A percentile compares a stretch with the other conserved stretches of the same genome.
Evolutionary conservation across 192 early-diverging fungal genomes (phyloP).

Genomic region (Linnemannia zychae): DNA sequence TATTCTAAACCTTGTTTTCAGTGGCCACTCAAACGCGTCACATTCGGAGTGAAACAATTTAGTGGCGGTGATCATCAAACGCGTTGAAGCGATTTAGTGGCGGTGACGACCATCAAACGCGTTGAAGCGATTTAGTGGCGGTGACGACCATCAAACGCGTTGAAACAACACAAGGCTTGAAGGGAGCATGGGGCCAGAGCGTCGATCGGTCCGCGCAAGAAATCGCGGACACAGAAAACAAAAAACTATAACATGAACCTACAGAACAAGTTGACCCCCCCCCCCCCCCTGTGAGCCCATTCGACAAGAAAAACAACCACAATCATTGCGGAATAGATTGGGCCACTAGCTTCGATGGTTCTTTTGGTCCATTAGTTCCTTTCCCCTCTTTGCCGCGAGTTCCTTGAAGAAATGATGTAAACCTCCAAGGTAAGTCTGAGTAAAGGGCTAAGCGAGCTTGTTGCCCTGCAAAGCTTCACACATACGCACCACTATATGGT

Average conservation of each 20-base stretch:
- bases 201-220: too few relatives aligned
- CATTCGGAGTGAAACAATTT: background rate
- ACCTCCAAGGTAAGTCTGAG: too few relatives aligned
- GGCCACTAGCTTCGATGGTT: background rate
- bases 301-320: too few relatives aligned
- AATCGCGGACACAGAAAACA: background rate
- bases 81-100: background rate
- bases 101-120: background rate
- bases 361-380: background rate
- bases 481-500: too few relatives aligned
- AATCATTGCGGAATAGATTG: background rate
- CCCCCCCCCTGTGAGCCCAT: background rate
- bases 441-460: too few relatives aligned
- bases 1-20: background rate
- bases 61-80: background rate
- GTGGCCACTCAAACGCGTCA: background rate
- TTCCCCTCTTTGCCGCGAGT: background rate
- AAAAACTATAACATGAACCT: background rate
- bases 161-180: background rate
- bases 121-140: background rate
- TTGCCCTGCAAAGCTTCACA: too few relatives aligned
- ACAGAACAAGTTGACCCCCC: too few relatives aligned
- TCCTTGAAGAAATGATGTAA: too few relatives aligned
- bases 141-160: background rate
- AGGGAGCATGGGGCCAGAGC: too few relatives aligned